A percentile compares a stretch with the other conserved stretches of the same genome.
These are phyloP conservation scores for Arthromyces matolae DNA, from an alignment of 768 basidiomycete species.

Conservation along the genomic window DNA sequence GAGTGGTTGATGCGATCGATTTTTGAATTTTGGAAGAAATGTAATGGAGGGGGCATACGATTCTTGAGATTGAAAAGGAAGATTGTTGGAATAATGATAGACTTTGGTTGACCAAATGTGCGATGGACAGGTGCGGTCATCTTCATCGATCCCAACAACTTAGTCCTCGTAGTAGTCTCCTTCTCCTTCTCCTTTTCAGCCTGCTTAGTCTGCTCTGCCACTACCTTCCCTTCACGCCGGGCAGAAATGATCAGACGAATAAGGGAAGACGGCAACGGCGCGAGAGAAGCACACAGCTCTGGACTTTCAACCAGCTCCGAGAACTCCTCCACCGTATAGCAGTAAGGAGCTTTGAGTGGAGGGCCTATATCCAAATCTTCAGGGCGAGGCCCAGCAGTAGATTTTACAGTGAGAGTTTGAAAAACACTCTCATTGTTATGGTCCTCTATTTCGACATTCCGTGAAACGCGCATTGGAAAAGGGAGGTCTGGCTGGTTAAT, in stretches of 20 bases:
- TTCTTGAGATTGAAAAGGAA: conserved; percentile 1
- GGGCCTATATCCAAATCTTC: not conserved
- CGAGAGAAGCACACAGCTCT: not conserved
- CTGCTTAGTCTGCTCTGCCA: not conserved
- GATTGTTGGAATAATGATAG: conserved; percentile 1
- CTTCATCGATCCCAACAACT: not conserved
- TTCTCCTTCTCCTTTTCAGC: not conserved
- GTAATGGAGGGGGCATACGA: not conserved
- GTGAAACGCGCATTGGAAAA: not conserved
- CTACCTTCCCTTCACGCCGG: not conserved
- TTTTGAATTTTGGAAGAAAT: conserved; percentile 5
- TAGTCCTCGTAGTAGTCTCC: not conserved
- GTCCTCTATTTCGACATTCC: not conserved
- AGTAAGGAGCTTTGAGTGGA: not conserved
- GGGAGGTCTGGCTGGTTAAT: not conserved
- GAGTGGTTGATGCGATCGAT: conserved; percentile 1
- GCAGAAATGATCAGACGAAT: not conserved
- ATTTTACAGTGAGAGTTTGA: not conserved
- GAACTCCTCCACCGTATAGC: not conserved
- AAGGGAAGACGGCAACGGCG: not conserved
- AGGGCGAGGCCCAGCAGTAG: not conserved
- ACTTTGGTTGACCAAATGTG: not conserved
- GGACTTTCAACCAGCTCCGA: not conserved
- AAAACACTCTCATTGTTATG: not conserved
- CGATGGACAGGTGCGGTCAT: not conserved